Evolutionary conservation across 805 yeast genomes (phyloP).

Genomic region (Kuraishia ogatae): DNA sequence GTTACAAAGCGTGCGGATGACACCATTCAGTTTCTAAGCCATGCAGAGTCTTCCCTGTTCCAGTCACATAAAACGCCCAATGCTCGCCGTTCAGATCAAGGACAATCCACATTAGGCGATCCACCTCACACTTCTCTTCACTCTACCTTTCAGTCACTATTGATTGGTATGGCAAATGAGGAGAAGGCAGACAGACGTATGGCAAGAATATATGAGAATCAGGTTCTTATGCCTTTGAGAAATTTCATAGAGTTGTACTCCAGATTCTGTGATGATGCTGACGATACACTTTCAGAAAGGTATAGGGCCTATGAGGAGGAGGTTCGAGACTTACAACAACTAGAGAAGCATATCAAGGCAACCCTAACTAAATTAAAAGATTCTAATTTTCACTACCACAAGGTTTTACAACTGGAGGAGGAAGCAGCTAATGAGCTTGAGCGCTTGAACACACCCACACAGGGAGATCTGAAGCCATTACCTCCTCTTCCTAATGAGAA

Average conservation of each 20-base stretch:
- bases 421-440: not conserved
- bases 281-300: not conserved
- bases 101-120: too few relatives aligned
- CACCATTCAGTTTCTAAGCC: not conserved
- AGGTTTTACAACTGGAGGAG: not conserved
- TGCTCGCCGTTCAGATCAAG: not conserved
- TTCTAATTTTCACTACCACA: not conserved
- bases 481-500: not conserved
- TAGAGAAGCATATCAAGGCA: not conserved
- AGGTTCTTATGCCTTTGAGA: constrained; percentile 1
- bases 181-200: not conserved
- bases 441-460: not conserved
- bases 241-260: not conserved
- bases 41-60: not conserved
- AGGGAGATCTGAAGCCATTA: not conserved
- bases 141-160: constrained; percentile 2
- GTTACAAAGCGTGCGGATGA: constrained; percentile 2
- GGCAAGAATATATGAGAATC: not conserved
- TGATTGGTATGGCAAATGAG: constrained; percentile 1
- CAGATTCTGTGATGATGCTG: not conserved
- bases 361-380: not conserved
- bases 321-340: not conserved
- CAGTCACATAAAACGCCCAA: not conserved
- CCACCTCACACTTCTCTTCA: not conserved
- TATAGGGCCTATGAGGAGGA: not conserved